Base-by-base conservation (phyloP, 345 rosid species). In the Clarkia xantiana region DNA sequence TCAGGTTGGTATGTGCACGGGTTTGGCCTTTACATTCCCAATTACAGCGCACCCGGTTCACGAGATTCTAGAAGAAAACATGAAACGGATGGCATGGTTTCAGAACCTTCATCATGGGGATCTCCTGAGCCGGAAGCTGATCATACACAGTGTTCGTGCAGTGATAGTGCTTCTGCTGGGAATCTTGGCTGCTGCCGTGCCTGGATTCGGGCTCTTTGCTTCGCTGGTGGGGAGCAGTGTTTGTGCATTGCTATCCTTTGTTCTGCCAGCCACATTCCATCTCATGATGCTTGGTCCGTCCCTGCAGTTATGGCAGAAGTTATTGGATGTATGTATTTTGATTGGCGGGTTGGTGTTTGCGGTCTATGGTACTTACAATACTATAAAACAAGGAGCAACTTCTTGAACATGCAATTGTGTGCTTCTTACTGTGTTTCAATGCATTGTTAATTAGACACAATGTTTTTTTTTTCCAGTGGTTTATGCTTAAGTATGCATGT, bases 1-100 rank as follows among this genome's bases (percentile, higher is more conserved):
- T 60, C 84, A 91, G 96, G 61, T 82, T 59, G 99, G 94, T 9
- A 49, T 91, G 71, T 91, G 95, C 73, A 52, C 81, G 76, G 98
- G 80, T 50, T 66, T 91, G 41, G 44, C 75, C 2, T 91, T 91
- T 69, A 86, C 96, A 14, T 77, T 80, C 54, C 99, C 99, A 0
- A 75, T 87, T 57, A 84, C 80, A 95, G 70, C 77, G 3, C 95
- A 80, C 54, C 99, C 96, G 0, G 65, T 87, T 13, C 68, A 76
- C 9, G 99, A 86, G 82, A 87, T 91, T 45, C 61, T 84, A 18
- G 96, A 87, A 53, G 82, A 74, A 46, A 84, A 82, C 74, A 62
- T 84, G 54, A 69, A 68, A 59, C 76, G 53, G 40, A 46, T 45
- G 0, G 20, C 39, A 11, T 76, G 78, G 67, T 67, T 76, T 58